A percentile compares a stretch with the other conserved stretches of the same genome.
Evolutionary conservation across 106 monocot species (phyloP).

Genomic region (Acorus calamus): DNA sequence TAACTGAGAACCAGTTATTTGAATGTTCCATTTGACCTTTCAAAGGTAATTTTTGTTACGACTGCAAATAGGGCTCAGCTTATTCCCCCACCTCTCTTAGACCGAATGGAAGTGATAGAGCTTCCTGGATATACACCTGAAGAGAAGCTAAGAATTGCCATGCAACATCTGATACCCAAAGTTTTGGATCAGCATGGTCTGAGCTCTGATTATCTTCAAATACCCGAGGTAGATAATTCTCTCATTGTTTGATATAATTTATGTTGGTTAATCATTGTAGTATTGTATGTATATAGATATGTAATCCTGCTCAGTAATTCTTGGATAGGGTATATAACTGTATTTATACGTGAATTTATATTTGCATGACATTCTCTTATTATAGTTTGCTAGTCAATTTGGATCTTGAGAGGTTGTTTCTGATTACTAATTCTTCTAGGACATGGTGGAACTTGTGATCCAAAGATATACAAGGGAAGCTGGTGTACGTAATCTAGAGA

Average conservation of each 20-base stretch:
- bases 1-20: constrained; percentile 7
- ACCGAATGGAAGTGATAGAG: constrained; percentile 10
- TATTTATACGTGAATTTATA: too few species aligned
- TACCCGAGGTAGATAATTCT: not conserved
- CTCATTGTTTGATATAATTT: too few species aligned
- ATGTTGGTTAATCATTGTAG: too few species aligned
- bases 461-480: constrained; percentile 3
- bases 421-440: not conserved
- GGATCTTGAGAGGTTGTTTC: too few species aligned
- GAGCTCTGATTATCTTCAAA: constrained; percentile 2
- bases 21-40: constrained; percentile 9
- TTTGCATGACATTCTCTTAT: too few species aligned
- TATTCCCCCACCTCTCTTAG: constrained; percentile 7
- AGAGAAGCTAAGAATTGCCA: constrained; percentile 8
- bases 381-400: too few species aligned
- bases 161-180: constrained; percentile 2
- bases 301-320: too few species aligned
- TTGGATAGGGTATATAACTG: too few species aligned
- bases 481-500: constrained; percentile 11
- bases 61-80: constrained; percentile 4
- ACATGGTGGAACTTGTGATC: too few species aligned
- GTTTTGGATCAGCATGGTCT: constrained; percentile 6
- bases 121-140: not conserved
- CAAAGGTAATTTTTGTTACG: constrained; percentile 9
- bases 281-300: too few species aligned